These are phyloP conservation scores for Lotmaria passim DNA, from an alignment of 208 protist species.

Conservation along the genomic window DNA sequence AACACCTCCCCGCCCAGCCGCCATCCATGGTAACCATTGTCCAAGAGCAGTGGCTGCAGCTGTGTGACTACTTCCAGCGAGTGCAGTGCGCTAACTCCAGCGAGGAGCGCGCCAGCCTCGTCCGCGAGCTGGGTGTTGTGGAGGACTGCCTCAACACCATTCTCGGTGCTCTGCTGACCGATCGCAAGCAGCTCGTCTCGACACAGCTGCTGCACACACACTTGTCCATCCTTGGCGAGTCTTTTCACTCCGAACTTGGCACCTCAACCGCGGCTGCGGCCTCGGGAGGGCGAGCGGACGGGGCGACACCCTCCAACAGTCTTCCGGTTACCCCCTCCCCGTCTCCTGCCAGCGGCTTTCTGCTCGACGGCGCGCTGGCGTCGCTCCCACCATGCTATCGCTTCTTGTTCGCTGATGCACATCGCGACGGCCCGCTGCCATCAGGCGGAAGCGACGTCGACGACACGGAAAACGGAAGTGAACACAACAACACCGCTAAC, in stretches of 20 bases:
- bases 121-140: slow-evolving; percentile 37
- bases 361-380: slow-evolving; percentile 19
- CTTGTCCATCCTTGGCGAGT: not conserved
- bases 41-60: slow-evolving; percentile 51
- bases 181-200: slow-evolving; percentile 28
- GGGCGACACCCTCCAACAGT: not conserved
- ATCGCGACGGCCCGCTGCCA: not conserved
- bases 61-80: slow-evolving; percentile 60
- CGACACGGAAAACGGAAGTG: not conserved
- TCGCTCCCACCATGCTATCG: slow-evolving; percentile 64
- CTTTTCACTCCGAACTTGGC: slow-evolving; percentile 6
- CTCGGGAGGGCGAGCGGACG: not conserved
- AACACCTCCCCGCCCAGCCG: slow-evolving; percentile 2
- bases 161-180: slow-evolving; percentile 45
- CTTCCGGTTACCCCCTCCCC: not conserved
- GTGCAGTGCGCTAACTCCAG: slow-evolving; percentile 50
- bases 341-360: slow-evolving; percentile 7
- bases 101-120: slow-evolving; percentile 28
- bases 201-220: slow-evolving; percentile 15
- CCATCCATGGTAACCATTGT: slow-evolving; percentile 25
- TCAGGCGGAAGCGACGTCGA: slow-evolving; percentile 13
- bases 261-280: not conserved
- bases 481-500: not conserved
- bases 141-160: slow-evolving; percentile 44
- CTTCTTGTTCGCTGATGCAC: slow-evolving; percentile 45